A percentile compares a stretch with the other conserved stretches of the same genome.
Evolutionary conservation across 2,329 filamentous ascomycete species (phyloP).

Genomic region (Aspergillus viridinutans): DNA sequence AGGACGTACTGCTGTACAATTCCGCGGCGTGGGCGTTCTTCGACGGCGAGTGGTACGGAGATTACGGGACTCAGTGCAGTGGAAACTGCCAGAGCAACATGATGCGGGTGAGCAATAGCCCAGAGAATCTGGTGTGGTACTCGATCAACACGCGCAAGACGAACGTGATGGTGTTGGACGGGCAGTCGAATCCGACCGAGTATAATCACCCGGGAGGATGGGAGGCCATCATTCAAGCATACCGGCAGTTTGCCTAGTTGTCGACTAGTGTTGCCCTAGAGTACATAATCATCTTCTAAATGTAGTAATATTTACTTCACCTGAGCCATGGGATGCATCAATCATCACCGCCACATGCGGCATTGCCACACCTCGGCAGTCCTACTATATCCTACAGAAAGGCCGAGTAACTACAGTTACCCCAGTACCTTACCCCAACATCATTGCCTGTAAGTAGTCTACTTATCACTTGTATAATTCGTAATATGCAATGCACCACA

Average conservation of each 20-base stretch:
- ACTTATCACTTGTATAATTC: no score
- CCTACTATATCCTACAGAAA: no score
- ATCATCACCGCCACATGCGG: no score
- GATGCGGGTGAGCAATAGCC: slow-evolving; percentile 27
- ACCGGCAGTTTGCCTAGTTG: slow-evolving; percentile 14
- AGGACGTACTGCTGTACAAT: slow-evolving; percentile 28
- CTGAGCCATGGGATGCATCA: no score
- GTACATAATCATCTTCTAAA: background rate
- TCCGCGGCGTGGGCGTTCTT: slow-evolving; percentile 35
- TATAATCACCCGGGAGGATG: slow-evolving; percentile 28
- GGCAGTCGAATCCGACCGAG: slow-evolving; percentile 20
- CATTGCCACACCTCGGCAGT: no score
- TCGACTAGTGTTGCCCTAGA: background rate
- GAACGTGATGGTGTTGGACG: slow-evolving; percentile 30
- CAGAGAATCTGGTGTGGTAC: slow-evolving; percentile 29
- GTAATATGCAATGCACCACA: background rate
- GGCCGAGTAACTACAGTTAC: no score
- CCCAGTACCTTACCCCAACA: no score
- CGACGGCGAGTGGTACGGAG: slow-evolving; percentile 24
- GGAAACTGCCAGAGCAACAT: slow-evolving; percentile 30
- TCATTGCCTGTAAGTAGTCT: no score
- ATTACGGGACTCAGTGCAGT: slow-evolving; percentile 27
- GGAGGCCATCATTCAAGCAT: slow-evolving; percentile 28
- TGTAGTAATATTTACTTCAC: background rate
- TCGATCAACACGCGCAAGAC: slow-evolving; percentile 27